Base-by-base conservation (phyloP, 106 monocot species). In the Ottelia alismoides region DNA sequence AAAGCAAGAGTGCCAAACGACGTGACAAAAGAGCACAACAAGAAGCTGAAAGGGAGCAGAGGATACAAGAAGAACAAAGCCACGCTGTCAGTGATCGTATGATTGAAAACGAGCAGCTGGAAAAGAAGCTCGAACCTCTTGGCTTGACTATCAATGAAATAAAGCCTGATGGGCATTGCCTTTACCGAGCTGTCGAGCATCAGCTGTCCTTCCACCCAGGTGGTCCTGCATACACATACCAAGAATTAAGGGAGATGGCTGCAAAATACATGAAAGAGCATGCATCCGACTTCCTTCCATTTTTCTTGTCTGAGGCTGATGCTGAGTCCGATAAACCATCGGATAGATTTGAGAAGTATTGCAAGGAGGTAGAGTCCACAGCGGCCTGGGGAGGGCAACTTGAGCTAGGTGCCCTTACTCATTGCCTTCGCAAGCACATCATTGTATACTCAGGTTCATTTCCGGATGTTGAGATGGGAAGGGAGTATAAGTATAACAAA, bases 31-130 rank as follows among this genome's bases (percentile, higher is more conserved):
- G 72, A 53, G 82, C 76, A 26, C 76, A 82, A 49, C 69, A 82
- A 53, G 82, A 77, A 55, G 61, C 73, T 27, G 82, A 70, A 53
- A 68, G 82, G 54, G 82, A 77, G 53, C 76, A 73, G 46, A 73
- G 82, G 49, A 77, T 78, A 25, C 65, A 77, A 28, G 77, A 74
- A 59, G 78, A 83, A 30, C 77, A n/a, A n/a, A n/a, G n/a, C n/a
- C n/a, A n/a, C n/a, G n/a, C n/a, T n/a, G n/a, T n/a, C n/a, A n/a
- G n/a, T 77, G 70, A 78, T 20, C 72, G 74, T 12, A 63, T 67
- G 66, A 58, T 74, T 12, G 82, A 83, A 51, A 68, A 83, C 51
- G 73, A 70, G 54, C 62, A 51, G 27, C 40, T 83, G 40, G 70
- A 70, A 55, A 63, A 64, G 47, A 78, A 78, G 51, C 70, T 83